Conservation (phyloP, 352 stramenopile species). For the Globisporangium iwayamae region DNA sequence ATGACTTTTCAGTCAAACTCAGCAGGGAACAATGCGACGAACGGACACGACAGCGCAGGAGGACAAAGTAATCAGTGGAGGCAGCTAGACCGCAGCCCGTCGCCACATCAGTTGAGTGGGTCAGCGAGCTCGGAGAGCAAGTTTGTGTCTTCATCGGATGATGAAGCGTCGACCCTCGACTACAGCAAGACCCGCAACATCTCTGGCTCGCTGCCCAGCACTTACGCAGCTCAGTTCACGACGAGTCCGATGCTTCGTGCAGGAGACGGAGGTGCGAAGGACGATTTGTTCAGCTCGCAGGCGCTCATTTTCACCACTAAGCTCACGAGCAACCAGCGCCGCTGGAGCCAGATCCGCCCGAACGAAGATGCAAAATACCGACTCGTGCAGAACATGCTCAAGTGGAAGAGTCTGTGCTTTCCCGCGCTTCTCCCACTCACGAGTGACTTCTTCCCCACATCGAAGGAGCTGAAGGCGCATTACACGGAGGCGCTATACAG, state of each 20-base stretch:
- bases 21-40: constrained; percentile 18
- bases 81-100: constrained; percentile 38
- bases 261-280: constrained; percentile 42
- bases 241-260: constrained; percentile 55
- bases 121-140: constrained; percentile 32
- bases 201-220: constrained; percentile 59
- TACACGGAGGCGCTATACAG: constrained; percentile 88
- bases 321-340: constrained; percentile 90
- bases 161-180: constrained; percentile 20
- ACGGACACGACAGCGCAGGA: constrained; percentile 23
- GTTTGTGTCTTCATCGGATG: constrained; percentile 32
- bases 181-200: constrained; percentile 29
- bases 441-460: constrained; percentile 85
- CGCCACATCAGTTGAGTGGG: constrained; percentile 37
- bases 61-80: constrained; percentile 36
- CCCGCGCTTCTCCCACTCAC: constrained; percentile 93
- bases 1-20: constrained; percentile 32
- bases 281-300: constrained; percentile 74
- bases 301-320: constrained; percentile 76
- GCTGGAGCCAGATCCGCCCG: constrained; percentile 94
- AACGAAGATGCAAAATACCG: constrained; percentile 55
- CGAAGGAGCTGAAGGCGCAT: constrained; percentile 74
- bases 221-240: constrained; percentile 44
- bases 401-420: constrained; percentile 97
- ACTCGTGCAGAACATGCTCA: constrained; percentile 85